A percentile compares a stretch with the other conserved stretches of the same genome.
These are phyloP conservation scores for Erigeron canadensis DNA, from an alignment of 129 eudicot genomes.

Conservation along the genomic window DNA sequence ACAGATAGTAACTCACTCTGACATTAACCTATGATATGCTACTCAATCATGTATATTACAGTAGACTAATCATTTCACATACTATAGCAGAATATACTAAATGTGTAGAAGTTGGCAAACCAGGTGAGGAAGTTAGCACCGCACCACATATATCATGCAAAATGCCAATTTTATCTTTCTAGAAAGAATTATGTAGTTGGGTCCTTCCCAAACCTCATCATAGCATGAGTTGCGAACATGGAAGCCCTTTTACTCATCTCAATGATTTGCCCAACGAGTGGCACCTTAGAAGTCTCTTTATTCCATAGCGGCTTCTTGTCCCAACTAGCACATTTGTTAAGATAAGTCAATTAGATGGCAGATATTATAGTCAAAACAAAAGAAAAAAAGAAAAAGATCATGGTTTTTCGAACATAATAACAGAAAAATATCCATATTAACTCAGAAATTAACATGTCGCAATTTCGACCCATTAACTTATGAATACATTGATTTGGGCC, in stretches of 20 bases:
- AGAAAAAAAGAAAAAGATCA: no score
- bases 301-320: conserved; percentile 75
- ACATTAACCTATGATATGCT: conserved; percentile 11
- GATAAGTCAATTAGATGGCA: not conserved
- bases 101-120: conserved; percentile 4
- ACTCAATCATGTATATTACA: not conserved
- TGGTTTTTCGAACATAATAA: not conserved
- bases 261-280: conserved; percentile 55
- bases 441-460: not conserved
- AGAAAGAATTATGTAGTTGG: conserved; percentile 29
- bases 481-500: not conserved
- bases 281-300: conserved; percentile 52
- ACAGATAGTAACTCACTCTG: conserved; percentile 12
- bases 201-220: conserved; percentile 90
- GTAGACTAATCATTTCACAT: conserved; percentile 2
- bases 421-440: not conserved
- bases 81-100: not conserved
- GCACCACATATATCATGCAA: conserved; percentile 7
- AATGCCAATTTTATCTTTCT: conserved; percentile 14
- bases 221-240: conserved; percentile 75
- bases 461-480: not conserved
- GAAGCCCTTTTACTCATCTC: conserved; percentile 60
- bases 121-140: not conserved
- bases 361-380: no score
- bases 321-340: conserved; percentile 52